Conservation (phyloP, 2,329 filamentous ascomycete genomes). For the Daldinia eschscholtzii region DNA sequence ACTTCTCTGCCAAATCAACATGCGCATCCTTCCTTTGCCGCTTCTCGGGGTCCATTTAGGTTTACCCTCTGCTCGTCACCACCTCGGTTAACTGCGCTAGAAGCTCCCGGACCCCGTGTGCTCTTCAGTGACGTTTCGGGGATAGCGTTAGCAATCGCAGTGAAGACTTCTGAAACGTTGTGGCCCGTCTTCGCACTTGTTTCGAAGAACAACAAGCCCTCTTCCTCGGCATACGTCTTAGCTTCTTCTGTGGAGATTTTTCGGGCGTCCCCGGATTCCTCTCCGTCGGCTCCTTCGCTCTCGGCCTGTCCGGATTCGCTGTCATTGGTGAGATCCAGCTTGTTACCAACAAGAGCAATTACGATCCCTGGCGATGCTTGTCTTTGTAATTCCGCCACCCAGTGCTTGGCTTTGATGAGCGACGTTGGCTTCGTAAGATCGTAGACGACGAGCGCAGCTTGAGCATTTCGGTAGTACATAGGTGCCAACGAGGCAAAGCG, state of each 20-base stretch:
- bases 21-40: slow-evolving; percentile 91
- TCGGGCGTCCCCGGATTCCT: slow-evolving; percentile 78
- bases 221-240: slow-evolving; percentile 93
- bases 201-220: slow-evolving; percentile 95
- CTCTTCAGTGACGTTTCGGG: slow-evolving; percentile 97
- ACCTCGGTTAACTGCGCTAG: slow-evolving; percentile 69
- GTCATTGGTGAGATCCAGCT: slow-evolving; percentile 86
- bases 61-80: slow-evolving; percentile 84
- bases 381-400: slow-evolving; percentile 96
- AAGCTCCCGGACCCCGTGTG: slow-evolving; percentile 76
- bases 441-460: slow-evolving; percentile 97
- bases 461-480: slow-evolving; percentile 99
- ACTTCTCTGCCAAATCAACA: slow-evolving; percentile 68
- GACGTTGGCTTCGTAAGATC: slow-evolving; percentile 97
- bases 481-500: slow-evolving; percentile 95
- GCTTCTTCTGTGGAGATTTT: slow-evolving; percentile 94
- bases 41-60: slow-evolving; percentile 78
- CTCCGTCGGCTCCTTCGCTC: slow-evolving; percentile 63
- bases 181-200: slow-evolving; percentile 96
- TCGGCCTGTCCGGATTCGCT: slow-evolving; percentile 61
- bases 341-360: slow-evolving; percentile 97
- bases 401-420: slow-evolving; percentile 96
- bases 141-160: slow-evolving; percentile 97
- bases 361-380: slow-evolving; percentile 97
- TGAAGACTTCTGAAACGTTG: slow-evolving; percentile 96